Evolutionary conservation across 208 protist species (phyloP), one percentile per base, ranked within the genome.

Genomic region (Crithidia thermophila): DNA sequence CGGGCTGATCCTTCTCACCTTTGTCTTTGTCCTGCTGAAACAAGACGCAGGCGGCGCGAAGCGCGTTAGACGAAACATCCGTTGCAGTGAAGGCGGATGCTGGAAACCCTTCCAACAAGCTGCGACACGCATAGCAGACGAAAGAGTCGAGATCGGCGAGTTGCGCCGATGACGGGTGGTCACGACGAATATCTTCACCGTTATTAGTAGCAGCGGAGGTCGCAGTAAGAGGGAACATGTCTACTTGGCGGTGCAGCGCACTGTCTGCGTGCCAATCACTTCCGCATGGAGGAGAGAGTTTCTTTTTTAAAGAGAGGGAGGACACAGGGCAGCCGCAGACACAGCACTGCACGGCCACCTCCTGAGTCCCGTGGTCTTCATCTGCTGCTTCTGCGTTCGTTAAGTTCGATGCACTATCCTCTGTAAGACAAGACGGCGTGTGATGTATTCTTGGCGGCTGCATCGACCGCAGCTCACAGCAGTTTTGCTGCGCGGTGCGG

Each of bases 401-500:
- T 4, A 14, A 0, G 6, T 16, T 25, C 13, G 46, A 1, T 33
- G 43, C 49, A 16, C 34, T 18, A 27, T 36, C 49, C 31, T 5
- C 28, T 0, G 34, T 56, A 27, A 43, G 6, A 16, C 7, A 18
- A 0, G 59, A 36, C 13, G 40, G 8, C 30, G 30, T 47, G 7
- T 21, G 49, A 27, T 37, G 47, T 14, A 75, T 47, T 13, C 39
- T 23, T 9, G 53, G 73, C 31, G 53, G 60, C 0, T 47, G 64
- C 5, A 9, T 27, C 6, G 36, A 18, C 37, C 30, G 33, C 16
- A 72, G 37, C 27, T 79, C 61, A 59, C 63, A 30, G 10, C 67
- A 62, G 63, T 82, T 74, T 25, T 65, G 61, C 46, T 78, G 77
- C 11, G 77, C 77, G 0, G 77, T 62, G 7, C 77, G 61, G 13